Conservation (phyloP, 805 yeast genomes). For the Geotrichum ghanense region DNA sequence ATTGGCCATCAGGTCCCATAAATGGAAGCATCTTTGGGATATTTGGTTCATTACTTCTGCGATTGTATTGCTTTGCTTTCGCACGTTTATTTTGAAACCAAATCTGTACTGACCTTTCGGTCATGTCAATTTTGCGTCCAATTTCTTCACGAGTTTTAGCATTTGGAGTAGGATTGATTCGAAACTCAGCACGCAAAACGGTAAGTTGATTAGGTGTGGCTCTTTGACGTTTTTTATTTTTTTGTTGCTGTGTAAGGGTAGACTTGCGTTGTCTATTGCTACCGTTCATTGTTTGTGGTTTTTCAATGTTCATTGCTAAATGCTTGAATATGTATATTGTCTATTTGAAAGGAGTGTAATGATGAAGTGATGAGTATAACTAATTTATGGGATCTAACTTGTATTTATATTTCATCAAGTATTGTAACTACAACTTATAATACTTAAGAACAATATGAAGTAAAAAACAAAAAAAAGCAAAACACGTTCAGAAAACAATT, state of each 20-base stretch:
- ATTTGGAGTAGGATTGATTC: conserved; percentile 14
- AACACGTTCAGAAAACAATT: too few relatives aligned
- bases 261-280: conserved; percentile 12
- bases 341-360: too few relatives aligned
- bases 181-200: conserved; percentile 11
- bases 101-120: conserved; percentile 79
- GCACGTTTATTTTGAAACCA: conserved; percentile 84
- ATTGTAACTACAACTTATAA: too few relatives aligned
- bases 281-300: neutral
- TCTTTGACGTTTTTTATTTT: conserved; percentile 16
- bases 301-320: neutral
- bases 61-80: conserved; percentile 27
- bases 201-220: conserved; percentile 16
- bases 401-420: too few relatives aligned
- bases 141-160: conserved; percentile 28
- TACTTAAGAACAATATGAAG: too few relatives aligned
- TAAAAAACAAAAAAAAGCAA: too few relatives aligned
- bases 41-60: conserved; percentile 4
- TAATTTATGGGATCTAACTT: too few relatives aligned
- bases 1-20: neutral
- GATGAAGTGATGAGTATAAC: too few relatives aligned
- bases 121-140: conserved; percentile 64
- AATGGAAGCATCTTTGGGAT: neutral
- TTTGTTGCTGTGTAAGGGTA: conserved; percentile 17
- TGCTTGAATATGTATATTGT: neutral